Evolutionary conservation across 1,284 basidiomycete species (phyloP).

Genomic region (Puccinia coronata): DNA sequence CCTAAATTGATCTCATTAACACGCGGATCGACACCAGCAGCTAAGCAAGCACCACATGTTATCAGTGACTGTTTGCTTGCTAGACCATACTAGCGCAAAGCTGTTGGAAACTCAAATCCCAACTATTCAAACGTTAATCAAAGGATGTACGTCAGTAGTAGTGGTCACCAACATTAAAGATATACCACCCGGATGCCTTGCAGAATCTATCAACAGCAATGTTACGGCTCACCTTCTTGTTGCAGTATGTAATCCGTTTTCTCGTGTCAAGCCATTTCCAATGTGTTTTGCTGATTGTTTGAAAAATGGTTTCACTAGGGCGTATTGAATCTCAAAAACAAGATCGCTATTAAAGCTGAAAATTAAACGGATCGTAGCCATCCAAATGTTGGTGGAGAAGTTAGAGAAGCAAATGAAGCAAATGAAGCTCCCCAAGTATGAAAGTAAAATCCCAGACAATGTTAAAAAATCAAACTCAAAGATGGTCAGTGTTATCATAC

Average conservation of each 20-base stretch:
- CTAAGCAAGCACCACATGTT: conserved; percentile 64
- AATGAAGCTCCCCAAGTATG: conserved; percentile 74
- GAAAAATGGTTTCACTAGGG: conserved; percentile 65
- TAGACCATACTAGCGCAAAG: not conserved
- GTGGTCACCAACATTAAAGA: conserved; percentile 66
- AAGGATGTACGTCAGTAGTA: conserved; percentile 76
- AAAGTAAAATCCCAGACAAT: conserved; percentile 72
- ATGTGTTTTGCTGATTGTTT: not conserved
- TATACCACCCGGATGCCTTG: conserved; percentile 85
- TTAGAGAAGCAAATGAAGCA: conserved; percentile 72
- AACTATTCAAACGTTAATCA: conserved; percentile 80
- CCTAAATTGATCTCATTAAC: not conserved
- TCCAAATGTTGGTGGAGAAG: conserved; percentile 72
- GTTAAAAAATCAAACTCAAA: conserved; percentile 75
- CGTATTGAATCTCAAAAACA: conserved; percentile 76
- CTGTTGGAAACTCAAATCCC: conserved; percentile 71
- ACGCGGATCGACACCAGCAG: conserved; percentile 64
- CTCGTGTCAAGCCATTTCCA: not conserved
- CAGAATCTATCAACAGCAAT: conserved; percentile 73
- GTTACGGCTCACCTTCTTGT: conserved; percentile 80
- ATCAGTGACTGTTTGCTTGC: conserved; percentile 44
- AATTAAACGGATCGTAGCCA: conserved; percentile 72
- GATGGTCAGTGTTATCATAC: conserved; percentile 65
- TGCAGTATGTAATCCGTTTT: conserved; percentile 64
- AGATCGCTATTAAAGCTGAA: conserved; percentile 74